Percentiles rank a stretch among this genome's conserved stretches.
Conservation (phyloP, 345 rosid species). For the Passiflora organensis region DNA sequence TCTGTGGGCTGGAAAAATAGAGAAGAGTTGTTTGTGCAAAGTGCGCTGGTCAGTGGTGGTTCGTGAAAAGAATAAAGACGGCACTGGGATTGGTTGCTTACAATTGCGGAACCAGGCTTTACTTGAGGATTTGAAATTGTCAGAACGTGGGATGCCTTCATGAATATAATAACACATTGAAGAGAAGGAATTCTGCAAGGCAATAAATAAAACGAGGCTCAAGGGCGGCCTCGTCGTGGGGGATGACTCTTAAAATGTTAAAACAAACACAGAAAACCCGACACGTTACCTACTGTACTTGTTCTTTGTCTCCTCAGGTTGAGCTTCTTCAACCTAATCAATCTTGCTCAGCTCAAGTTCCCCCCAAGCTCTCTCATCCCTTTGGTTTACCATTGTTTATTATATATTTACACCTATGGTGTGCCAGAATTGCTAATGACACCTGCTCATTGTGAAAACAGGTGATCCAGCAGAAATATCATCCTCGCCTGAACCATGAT, state of each 20-base stretch:
- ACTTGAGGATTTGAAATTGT: constrained; percentile 11
- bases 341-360: constrained; percentile 8
- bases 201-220: constrained; percentile 10
- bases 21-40: no score
- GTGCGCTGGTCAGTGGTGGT: no score
- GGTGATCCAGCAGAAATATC: no score
- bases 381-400: no score
- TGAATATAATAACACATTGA: constrained; percentile 22
- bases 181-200: constrained; percentile 10
- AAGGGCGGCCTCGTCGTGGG: constrained; percentile 53
- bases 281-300: constrained; percentile 38
- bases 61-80: no score
- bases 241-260: constrained; percentile 25
- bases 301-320: constrained; percentile 36
- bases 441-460: no score
- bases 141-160: constrained; percentile 40
- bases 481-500: no score
- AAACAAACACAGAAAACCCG: constrained; percentile 14
- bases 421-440: no score
- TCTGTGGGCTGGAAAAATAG: no score
- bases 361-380: neutral
- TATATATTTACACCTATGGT: no score
- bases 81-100: no score
- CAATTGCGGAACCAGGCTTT: no score
- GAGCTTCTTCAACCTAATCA: constrained; percentile 22